phyloP scores from a whole-genome alignment of 139 green algal species.

The Astrephomene gubernaculifera region DNA sequence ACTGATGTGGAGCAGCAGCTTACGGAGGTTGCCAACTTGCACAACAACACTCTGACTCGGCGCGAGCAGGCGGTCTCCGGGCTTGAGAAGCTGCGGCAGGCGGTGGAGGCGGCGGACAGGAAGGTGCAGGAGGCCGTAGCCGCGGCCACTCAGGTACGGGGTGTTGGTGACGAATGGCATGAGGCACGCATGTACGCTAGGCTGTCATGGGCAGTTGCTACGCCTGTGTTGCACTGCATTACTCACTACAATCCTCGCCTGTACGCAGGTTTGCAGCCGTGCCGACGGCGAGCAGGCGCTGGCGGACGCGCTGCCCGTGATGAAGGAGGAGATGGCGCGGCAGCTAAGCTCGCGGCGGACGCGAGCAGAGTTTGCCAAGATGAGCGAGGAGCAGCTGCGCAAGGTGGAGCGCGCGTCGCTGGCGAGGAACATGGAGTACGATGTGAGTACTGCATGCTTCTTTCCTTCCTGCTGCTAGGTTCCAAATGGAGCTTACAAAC shows the following conservation, averaged over 20 bases:
- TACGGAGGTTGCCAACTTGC: neutral
- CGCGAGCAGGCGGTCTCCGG: neutral
- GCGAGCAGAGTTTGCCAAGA: neutral
- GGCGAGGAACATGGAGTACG: neutral
- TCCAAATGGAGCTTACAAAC: no score
- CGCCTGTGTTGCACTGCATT: no score
- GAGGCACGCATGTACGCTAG: no score
- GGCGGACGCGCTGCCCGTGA: neutral
- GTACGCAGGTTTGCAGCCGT: constrained; percentile 34
- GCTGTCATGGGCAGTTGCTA: no score
- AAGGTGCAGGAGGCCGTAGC: neutral
- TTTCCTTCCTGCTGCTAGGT: neutral
- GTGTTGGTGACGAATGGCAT: neutral
- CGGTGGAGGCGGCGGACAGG: neutral
- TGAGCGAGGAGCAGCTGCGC: neutral
- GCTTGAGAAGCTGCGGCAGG: neutral
- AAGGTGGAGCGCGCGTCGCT: neutral
- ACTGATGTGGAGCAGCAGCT: neutral
- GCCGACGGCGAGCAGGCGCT: constrained; percentile 21
- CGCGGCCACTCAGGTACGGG: neutral
- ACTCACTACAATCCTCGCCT: no score
- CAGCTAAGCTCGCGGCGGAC: neutral
- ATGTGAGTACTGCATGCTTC: neutral
- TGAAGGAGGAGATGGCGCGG: neutral
- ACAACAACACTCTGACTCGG: neutral